These are phyloP conservation scores for Sclerotinia nivalis DNA, from an alignment of 2,329 filamentous ascomycete species.

Conservation along the genomic window DNA sequence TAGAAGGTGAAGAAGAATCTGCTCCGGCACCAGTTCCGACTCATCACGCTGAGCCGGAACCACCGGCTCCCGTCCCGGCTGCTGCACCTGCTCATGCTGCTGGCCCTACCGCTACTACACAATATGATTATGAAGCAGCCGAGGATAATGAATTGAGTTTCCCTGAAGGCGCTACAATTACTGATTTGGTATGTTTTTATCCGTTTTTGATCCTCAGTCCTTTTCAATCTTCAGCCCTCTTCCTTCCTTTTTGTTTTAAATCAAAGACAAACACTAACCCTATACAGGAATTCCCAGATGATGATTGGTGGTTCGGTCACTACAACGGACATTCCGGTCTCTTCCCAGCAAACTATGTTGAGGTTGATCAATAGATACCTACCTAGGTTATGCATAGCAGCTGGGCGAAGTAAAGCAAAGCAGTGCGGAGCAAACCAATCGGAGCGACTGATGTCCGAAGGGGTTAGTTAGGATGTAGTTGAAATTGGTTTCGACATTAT, in stretches of 20 bases:
- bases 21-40: slow-evolving; percentile 37
- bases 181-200: slow-evolving; percentile 63
- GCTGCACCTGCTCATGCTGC: slow-evolving; percentile 47
- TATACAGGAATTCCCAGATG: slow-evolving; percentile 86
- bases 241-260: background rate
- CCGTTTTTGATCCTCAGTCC: background rate
- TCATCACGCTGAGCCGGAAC: slow-evolving; percentile 33
- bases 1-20: slow-evolving; percentile 59
- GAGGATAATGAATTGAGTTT: slow-evolving; percentile 91
- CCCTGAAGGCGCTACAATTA: slow-evolving; percentile 83
- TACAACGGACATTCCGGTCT: slow-evolving; percentile 78
- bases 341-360: slow-evolving; percentile 76
- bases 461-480: background rate
- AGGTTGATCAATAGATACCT: slow-evolving; percentile 46
- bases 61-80: slow-evolving; percentile 48
- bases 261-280: slow-evolving; percentile 25
- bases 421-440: background rate
- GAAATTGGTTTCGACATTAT: background rate
- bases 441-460: background rate
- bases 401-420: background rate
- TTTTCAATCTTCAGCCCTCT: background rate
- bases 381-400: background rate
- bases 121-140: slow-evolving; percentile 95
- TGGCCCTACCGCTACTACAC: slow-evolving; percentile 62
- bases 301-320: slow-evolving; percentile 91